Conservation (phyloP, 495 filamentous ascomycete genomes). For the Corynascus novoguineensis region DNA sequence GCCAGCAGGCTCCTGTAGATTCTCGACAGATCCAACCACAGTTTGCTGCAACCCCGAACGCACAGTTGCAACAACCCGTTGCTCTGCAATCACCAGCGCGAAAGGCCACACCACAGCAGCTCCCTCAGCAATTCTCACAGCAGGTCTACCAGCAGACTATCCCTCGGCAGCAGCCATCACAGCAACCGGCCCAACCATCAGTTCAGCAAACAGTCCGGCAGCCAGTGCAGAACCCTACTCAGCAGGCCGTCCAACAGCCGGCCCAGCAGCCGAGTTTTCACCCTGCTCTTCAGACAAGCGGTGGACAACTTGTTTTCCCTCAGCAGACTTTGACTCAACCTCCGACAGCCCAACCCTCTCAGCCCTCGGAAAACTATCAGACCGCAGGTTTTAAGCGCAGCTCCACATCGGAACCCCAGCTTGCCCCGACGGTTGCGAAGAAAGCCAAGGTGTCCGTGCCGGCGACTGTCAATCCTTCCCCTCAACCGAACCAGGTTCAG, state of each 20-base stretch:
- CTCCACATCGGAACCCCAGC: constrained; percentile 10
- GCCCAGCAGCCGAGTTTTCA: not conserved
- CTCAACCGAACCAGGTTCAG: not conserved
- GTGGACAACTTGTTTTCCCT: not conserved
- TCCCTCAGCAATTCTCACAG: constrained; percentile 4
- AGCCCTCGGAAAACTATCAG: not conserved
- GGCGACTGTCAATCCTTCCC: not conserved
- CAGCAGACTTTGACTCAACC: constrained; percentile 4
- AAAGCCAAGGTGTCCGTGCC: constrained; percentile 21
- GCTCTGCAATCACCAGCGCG: constrained; percentile 10
- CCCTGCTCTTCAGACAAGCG: not conserved
- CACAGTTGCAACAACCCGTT: constrained; percentile 14
- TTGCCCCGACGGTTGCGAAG: constrained; percentile 16
- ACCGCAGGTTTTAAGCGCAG: constrained; percentile 18
- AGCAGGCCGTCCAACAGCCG: constrained; percentile 9
- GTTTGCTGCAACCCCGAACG: constrained; percentile 14
- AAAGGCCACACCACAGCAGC: constrained; percentile 17
- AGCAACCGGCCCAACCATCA: not conserved
- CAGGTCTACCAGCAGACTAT: too few relatives aligned
- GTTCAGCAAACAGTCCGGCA: constrained; percentile 6
- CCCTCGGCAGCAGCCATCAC: not conserved
- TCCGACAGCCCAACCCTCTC: constrained; percentile 11
- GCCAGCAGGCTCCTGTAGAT: constrained; percentile 11
- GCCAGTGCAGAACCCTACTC: not conserved
- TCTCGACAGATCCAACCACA: constrained; percentile 17